Evolutionary conservation across 495 filamentous ascomycete species (phyloP).

Genomic region (Trichoderma parareesei): DNA sequence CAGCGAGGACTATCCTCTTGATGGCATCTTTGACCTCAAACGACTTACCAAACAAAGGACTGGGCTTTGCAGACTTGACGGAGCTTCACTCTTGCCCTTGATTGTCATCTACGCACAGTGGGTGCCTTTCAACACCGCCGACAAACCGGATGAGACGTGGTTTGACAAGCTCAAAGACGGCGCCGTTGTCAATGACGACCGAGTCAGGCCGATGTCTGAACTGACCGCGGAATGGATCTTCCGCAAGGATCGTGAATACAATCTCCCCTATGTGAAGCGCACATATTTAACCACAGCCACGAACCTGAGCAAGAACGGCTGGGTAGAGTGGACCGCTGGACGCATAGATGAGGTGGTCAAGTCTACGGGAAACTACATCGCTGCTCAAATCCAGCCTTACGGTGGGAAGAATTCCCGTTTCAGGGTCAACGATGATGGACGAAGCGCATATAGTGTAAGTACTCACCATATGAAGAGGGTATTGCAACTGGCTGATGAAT

Average conservation of each 20-base stretch:
- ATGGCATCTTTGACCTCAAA: background rate
- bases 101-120: background rate
- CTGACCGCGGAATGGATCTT: slow-evolving; percentile 33
- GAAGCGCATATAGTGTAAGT: background rate
- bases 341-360: background rate
- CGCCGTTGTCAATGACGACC: background rate
- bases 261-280: slow-evolving; percentile 34
- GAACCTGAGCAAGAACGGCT: background rate
- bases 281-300: slow-evolving; percentile 23
- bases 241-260: slow-evolving; percentile 28
- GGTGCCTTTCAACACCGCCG: background rate
- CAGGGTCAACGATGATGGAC: background rate
- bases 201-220: slow-evolving; percentile 28
- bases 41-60: background rate
- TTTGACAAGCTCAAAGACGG: background rate
- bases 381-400: background rate
- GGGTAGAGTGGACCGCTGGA: background rate
- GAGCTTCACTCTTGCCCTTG: background rate
- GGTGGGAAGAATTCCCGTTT: background rate
- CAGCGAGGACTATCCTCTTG: background rate
- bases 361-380: background rate
- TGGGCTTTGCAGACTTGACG: background rate
- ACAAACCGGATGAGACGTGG: background rate
- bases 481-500: background rate
- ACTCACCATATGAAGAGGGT: background rate